phyloP scores from a whole-genome alignment of 2,329 filamentous ascomycete genomes.

The Fusarium chuoi region DNA sequence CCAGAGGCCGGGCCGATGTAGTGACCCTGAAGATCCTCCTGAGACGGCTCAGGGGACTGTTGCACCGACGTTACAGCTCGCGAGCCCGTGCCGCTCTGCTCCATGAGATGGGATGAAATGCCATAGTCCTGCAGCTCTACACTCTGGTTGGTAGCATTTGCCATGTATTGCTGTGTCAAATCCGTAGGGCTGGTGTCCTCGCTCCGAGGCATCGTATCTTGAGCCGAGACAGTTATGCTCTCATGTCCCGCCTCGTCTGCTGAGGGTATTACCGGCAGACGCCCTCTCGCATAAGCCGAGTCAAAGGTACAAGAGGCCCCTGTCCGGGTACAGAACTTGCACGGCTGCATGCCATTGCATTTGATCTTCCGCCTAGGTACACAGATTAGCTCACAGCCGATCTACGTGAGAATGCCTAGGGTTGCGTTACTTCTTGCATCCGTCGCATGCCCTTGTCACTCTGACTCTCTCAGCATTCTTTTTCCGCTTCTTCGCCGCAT shows the following conservation, averaged over 20 bases:
- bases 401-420: not conserved
- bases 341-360: conserved; percentile 42
- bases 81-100: not conserved
- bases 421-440: conserved; percentile 40
- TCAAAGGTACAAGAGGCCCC: conserved; percentile 39
- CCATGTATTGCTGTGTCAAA: conserved; percentile 11
- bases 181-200: conserved; percentile 2
- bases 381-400: conserved; percentile 11
- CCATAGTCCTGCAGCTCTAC: conserved; percentile 9
- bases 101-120: conserved; percentile 16
- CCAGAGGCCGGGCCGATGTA: conserved; percentile 49
- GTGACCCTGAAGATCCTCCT: conserved; percentile 47
- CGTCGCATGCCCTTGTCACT: conserved; percentile 43
- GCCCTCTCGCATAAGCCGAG: conserved; percentile 41
- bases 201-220: conserved; percentile 3
- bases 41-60: conserved; percentile 45
- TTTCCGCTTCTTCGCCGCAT: conserved; percentile 37
- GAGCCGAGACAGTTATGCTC: conserved; percentile 5
- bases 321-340: conserved; percentile 38
- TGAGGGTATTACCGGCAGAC: conserved; percentile 33
- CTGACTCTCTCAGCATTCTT: conserved; percentile 38
- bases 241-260: conserved; percentile 14
- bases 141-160: not conserved
- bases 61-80: conserved; percentile 30
- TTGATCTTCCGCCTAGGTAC: conserved; percentile 40